Conservation (phyloP, 2,329 filamentous ascomycete species). For the Nemania sp. region DNA sequence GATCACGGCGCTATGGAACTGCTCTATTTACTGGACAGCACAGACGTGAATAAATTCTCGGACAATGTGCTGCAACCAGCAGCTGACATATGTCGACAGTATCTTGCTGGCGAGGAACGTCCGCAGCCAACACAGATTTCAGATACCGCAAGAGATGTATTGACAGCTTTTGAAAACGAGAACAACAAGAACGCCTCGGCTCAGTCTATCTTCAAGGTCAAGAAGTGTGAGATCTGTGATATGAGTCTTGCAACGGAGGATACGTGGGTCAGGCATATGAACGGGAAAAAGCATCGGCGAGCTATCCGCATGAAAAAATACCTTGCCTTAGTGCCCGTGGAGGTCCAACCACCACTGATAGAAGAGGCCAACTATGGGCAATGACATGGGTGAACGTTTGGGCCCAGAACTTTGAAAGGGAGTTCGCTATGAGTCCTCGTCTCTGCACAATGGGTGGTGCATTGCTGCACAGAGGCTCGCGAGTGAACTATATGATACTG, state of each 20-base stretch:
- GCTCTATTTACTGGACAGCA: conserved; percentile 83
- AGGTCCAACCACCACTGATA: background rate
- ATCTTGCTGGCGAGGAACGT: conserved; percentile 62
- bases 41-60: conserved; percentile 65
- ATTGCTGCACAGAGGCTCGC: too few relatives aligned
- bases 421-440: background rate
- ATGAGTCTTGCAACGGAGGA: conserved; percentile 62
- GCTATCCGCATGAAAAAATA: conserved; percentile 36
- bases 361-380: background rate
- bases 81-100: conserved; percentile 61
- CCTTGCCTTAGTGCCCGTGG: conserved; percentile 37
- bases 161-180: conserved; percentile 64
- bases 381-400: background rate
- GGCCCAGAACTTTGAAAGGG: background rate
- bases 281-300: conserved; percentile 47
- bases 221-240: conserved; percentile 75
- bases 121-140: conserved; percentile 57
- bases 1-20: conserved; percentile 57
- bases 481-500: too few relatives aligned
- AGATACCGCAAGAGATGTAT: conserved; percentile 53
- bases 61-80: conserved; percentile 69
- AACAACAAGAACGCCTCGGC: conserved; percentile 61
- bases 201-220: conserved; percentile 46
- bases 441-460: background rate
- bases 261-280: conserved; percentile 53